A percentile compares a stretch with the other conserved stretches of the same genome.
Evolutionary conservation across 2,329 filamentous ascomycete species (phyloP).

Genomic region (Penicillium fuscoglaucum): DNA sequence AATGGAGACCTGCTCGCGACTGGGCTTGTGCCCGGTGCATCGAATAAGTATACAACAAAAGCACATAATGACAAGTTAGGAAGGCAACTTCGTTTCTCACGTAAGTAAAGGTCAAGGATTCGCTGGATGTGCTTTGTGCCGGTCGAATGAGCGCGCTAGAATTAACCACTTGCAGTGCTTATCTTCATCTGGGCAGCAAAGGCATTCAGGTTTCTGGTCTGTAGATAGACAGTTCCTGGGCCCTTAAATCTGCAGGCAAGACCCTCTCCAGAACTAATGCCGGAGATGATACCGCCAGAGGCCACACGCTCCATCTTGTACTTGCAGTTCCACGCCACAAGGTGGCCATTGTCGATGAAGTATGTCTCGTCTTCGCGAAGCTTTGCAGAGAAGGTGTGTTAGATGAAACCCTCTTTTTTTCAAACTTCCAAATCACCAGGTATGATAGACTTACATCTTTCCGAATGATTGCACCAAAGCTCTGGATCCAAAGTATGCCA

Average conservation of each 20-base stretch:
- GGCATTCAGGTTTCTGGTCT: constrained; percentile 79
- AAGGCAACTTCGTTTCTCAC: too few relatives aligned
- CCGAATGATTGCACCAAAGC: constrained; percentile 89
- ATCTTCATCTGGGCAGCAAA: constrained; percentile 57
- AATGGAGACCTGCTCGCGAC: neutral
- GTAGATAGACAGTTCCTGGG: constrained; percentile 87
- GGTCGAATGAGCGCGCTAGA: too few relatives aligned
- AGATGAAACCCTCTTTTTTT: too few relatives aligned
- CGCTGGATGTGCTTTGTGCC: too few relatives aligned
- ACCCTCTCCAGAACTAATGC: constrained; percentile 77
- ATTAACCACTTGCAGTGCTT: constrained; percentile 35
- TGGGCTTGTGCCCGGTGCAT: neutral
- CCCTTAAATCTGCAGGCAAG: constrained; percentile 91
- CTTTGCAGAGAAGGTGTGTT: constrained; percentile 22
- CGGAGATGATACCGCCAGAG: constrained; percentile 90
- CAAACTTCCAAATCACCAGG: too few relatives aligned
- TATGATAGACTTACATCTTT: constrained; percentile 66
- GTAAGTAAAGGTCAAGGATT: too few relatives aligned
- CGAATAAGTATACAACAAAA: neutral
- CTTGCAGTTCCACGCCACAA: constrained; percentile 96
- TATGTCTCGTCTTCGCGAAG: constrained; percentile 73
- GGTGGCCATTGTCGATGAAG: constrained; percentile 87
- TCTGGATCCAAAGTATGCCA: constrained; percentile 85
- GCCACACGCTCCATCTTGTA: constrained; percentile 88
- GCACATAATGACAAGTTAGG: neutral